Conservation (phyloP, 1,139 yeast genomes). For the Magnusiomyces tetraspermus region DNA sequence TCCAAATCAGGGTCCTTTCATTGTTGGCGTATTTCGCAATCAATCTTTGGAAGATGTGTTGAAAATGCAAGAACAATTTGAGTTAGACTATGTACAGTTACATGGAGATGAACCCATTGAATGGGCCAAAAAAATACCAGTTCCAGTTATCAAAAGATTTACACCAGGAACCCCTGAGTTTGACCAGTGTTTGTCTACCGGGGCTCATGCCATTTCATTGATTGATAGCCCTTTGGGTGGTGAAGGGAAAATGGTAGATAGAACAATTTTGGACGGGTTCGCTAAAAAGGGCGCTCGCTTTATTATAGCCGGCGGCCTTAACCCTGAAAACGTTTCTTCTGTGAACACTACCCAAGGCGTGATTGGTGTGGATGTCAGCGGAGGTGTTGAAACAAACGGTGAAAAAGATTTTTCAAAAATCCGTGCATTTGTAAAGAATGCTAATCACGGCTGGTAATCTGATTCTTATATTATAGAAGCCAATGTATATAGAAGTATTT, state of each 20-base stretch:
- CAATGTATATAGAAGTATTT: too few relatives aligned
- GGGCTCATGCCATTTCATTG: conserved; percentile 47
- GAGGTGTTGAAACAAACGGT: conserved; percentile 84
- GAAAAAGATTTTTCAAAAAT: conserved; percentile 59
- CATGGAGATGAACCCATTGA: conserved; percentile 78
- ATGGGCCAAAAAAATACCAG: conserved; percentile 39
- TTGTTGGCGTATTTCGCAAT: conserved; percentile 88
- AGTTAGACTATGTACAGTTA: conserved; percentile 71
- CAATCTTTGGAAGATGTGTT: conserved; percentile 60
- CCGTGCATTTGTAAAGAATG: conserved; percentile 45
- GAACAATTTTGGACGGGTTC: conserved; percentile 47
- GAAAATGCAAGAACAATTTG: conserved; percentile 38
- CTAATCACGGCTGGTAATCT: conserved; percentile 27
- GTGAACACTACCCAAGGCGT: conserved; percentile 47
- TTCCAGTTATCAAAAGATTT: conserved; percentile 67
- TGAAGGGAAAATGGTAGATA: conserved; percentile 69
- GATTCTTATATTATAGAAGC: too few relatives aligned
- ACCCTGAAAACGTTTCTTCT: conserved; percentile 53
- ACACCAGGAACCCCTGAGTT: conserved; percentile 48
- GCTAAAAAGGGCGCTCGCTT: conserved; percentile 40
- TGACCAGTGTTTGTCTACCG: conserved; percentile 31
- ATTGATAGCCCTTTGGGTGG: conserved; percentile 90
- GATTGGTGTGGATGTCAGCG: conserved; percentile 89
- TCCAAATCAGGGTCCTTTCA: conserved; percentile 41
- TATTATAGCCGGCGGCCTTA: conserved; percentile 84